Conservation (phyloP, 345 rosid species). For the Euphorbia pulcherrima region DNA sequence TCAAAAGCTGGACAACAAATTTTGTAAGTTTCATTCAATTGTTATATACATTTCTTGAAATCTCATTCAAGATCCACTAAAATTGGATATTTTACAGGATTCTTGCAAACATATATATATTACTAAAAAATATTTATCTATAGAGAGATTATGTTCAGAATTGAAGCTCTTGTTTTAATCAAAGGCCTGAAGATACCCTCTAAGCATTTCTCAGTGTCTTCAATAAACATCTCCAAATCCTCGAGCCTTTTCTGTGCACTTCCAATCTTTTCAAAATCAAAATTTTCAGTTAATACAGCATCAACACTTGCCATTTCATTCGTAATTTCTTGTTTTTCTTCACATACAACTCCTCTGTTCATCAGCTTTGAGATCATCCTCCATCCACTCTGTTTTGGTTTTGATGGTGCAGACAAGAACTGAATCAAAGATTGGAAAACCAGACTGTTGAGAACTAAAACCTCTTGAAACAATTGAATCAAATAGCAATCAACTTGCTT, state of each 20-base stretch:
- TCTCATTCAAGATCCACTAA: conserved; percentile 29
- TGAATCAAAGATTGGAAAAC: conserved; percentile 46
- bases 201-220: conserved; percentile 47
- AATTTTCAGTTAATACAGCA: conserved; percentile 19
- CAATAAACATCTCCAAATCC: conserved; percentile 41
- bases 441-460: conserved; percentile 24
- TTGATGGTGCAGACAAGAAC: conserved; percentile 37
- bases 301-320: conserved; percentile 48
- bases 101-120: background rate
- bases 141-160: conserved; percentile 65
- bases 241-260: conserved; percentile 35
- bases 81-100: conserved; percentile 25
- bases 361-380: conserved; percentile 43
- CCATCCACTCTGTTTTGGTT: conserved; percentile 44
- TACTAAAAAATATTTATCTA: conserved; percentile 15
- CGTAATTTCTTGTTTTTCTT: conserved; percentile 28
- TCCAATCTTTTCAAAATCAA: conserved; percentile 27
- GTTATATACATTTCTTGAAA: background rate
- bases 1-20: too few relatives aligned
- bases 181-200: conserved; percentile 52
- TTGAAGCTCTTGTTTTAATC: conserved; percentile 56
- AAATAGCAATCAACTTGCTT: conserved; percentile 37
- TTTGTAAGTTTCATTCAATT: too few relatives aligned
- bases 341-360: conserved; percentile 32
- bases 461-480: conserved; percentile 42